Evolutionary conservation across 2,329 filamentous ascomycete species (phyloP), one percentile per base, ranked within the genome.

Genomic region (Dryadomyces sulphureus): DNA sequence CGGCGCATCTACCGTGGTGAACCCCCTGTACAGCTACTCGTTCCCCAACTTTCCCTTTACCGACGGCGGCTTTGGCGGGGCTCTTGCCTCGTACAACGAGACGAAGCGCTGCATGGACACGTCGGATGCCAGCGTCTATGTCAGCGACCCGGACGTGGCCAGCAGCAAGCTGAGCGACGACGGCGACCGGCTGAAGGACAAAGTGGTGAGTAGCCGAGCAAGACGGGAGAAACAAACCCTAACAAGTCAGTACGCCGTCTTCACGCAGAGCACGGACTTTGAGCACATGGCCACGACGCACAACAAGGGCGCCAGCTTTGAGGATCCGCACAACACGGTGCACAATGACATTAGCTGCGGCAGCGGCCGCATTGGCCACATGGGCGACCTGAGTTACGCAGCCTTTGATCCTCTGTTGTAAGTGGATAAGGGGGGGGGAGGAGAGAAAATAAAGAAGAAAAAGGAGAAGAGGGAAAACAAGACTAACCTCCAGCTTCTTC

Each of bases 21-120:
- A 78, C 54, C 75, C 75, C 3, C 58, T 79, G 1, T 66, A 65
- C 51, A 66, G 63, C 46, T 79, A 69, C 57, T 59, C 52, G 2
- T 77, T 73, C 57, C 69, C 54, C 57, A 54, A 59, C 25, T 70
- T 65, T 47, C 63, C 66, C 24, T 52, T 55, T 16, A 56, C 59
- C 45, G 39, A 54, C 49, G 54, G 57, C 50, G 50, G 54, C 12
- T 52, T 54, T 30, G 57, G 59, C 30, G 60, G 59, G 6, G 47
- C 38, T 7, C 50, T 65, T 8, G 55, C 57, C 4, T 48, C 49
- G 6, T 58, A 56, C 46, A 52, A 55, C 16, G 57, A 61, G 49
- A 72, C 67, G 12, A 62, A 61, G 42, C 62, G 69, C 27, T 68
- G 64, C 54, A 57, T 54, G 4, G 48, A 53, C 32, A 49, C 54